phyloP scores from a whole-genome alignment of 1,284 basidiomycete genomes.

The Taiwanofungus camphoratus region DNA sequence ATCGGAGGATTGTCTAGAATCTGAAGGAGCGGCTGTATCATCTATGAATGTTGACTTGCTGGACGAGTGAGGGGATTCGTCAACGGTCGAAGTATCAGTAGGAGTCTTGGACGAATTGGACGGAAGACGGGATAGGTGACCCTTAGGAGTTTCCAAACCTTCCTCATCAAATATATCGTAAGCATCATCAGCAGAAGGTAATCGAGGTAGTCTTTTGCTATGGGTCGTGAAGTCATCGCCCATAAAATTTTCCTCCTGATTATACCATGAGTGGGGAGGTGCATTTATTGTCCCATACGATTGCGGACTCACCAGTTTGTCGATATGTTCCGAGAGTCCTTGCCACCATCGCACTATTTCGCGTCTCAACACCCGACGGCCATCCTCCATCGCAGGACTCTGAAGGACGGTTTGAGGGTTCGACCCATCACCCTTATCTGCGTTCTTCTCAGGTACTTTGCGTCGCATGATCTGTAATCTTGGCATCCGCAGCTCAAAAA shows the following conservation, averaged over 20 bases:
- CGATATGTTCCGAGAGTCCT: conserved; percentile 51
- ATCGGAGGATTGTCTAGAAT: conserved; percentile 3
- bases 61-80: background rate
- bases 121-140: conserved; percentile 17
- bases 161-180: conserved; percentile 30
- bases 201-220: conserved; percentile 46
- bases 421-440: conserved; percentile 1
- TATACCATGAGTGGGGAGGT: conserved; percentile 3
- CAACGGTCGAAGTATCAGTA: conserved; percentile 4
- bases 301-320: conserved; percentile 42
- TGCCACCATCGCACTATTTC: conserved; percentile 68
- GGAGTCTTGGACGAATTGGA: conserved; percentile 15
- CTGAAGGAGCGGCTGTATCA: conserved; percentile 8
- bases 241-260: conserved; percentile 40
- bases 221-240: conserved; percentile 24
- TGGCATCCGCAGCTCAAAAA: conserved; percentile 58
- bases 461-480: conserved; percentile 46
- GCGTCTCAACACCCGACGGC: conserved; percentile 42
- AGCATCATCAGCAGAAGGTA: conserved; percentile 50
- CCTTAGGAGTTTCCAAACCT: conserved; percentile 22
- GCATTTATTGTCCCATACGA: background rate
- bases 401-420: background rate
- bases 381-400: conserved; percentile 23
- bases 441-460: conserved; percentile 24
- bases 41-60: background rate